Percentiles rank a stretch among this genome's conserved stretches.
phyloP scores from a whole-genome alignment of 179 eudicot genomes.

The Patellifolia procumbens region DNA sequence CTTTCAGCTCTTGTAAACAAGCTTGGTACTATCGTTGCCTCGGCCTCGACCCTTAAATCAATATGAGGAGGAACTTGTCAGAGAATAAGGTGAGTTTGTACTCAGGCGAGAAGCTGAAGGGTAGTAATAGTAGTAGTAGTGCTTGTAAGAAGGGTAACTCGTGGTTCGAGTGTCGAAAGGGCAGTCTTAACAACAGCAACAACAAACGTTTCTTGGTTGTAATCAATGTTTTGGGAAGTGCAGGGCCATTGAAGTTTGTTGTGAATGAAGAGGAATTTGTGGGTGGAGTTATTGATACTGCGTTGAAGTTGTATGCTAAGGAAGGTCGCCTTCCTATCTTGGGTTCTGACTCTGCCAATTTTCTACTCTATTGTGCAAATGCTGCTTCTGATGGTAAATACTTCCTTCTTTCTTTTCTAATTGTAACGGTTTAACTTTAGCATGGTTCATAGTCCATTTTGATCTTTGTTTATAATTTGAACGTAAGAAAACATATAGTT shows the following conservation, averaged over 20 bases:
- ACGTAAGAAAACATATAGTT: too few relatives aligned
- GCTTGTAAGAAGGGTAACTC: slow-evolving; percentile 24
- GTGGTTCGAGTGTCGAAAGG: slow-evolving; percentile 28
- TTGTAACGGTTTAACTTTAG: too few relatives aligned
- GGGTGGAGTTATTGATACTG: not conserved
- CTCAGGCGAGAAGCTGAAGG: slow-evolving; percentile 5
- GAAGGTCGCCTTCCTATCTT: slow-evolving; percentile 71
- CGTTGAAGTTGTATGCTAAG: slow-evolving; percentile 48
- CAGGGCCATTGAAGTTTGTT: slow-evolving; percentile 3
- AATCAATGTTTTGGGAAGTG: slow-evolving; percentile 4
- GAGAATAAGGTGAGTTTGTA: not conserved
- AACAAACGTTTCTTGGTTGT: not conserved
- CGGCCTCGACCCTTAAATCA: not conserved
- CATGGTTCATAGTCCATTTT: too few relatives aligned
- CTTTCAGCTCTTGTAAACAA: not conserved
- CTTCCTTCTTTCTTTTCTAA: not conserved
- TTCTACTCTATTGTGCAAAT: slow-evolving; percentile 57
- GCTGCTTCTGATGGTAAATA: slow-evolving; percentile 53
- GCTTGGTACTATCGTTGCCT: too few relatives aligned
- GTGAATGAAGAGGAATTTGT: slow-evolving; percentile 12
- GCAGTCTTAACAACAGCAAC: not conserved
- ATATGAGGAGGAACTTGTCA: not conserved
- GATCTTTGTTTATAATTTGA: too few relatives aligned
- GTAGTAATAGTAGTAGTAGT: too few relatives aligned
- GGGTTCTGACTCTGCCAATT: slow-evolving; percentile 49